Base-by-base conservation (phyloP, 2,329 filamentous ascomycete genomes). In the Fusarium foetens region DNA sequence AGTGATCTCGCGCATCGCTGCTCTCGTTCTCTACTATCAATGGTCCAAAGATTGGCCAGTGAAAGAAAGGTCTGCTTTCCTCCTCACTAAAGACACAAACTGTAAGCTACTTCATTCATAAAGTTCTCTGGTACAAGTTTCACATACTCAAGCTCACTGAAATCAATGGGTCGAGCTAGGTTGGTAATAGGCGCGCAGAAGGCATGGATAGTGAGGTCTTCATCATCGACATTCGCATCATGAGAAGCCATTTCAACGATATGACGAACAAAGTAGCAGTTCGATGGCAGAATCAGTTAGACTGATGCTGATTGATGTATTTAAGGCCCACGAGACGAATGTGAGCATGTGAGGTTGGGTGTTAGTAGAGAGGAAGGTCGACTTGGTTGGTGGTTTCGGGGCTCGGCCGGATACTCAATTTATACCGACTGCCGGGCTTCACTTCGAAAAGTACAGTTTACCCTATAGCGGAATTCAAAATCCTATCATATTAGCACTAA, bases 1-100 rank as follows among this genome's bases (percentile, higher is more conserved):
- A 93, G 80, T 94, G 92, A 73, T 95, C 93, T 57, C 93, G 85
- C 60, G 92, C 92, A 79, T 94, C 93, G 60, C 91, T 93, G 69
- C 87, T 88, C 70, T 91, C 88, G 74, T 95, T 95, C 72, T 92
- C 89, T 80, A 95, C 93, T 16, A 95, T 83, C 43, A 95, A 81
- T 1, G 92, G 88, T 0, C 90, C 91, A 42, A 93, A 82, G 43
- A 91, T 81, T 0, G 93, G 93, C 78, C 87, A 74, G 45, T 71
- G 64, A 41, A 72, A 61, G 57, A 75, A 60, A 12, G 63, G 70
- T 27, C 43, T 54, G 10, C 29, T 36, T 23, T 63, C 46, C 8
- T 41, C 51, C 29, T 66, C 68, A 13, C 61, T 66, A 11, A 27
- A 48, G 35, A 12, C 17, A 42, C 27, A 36, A 12, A 2, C 8